phyloP scores from a whole-genome alignment of 805 yeast species.

The Metschnikowia aberdeeniae region DNA sequence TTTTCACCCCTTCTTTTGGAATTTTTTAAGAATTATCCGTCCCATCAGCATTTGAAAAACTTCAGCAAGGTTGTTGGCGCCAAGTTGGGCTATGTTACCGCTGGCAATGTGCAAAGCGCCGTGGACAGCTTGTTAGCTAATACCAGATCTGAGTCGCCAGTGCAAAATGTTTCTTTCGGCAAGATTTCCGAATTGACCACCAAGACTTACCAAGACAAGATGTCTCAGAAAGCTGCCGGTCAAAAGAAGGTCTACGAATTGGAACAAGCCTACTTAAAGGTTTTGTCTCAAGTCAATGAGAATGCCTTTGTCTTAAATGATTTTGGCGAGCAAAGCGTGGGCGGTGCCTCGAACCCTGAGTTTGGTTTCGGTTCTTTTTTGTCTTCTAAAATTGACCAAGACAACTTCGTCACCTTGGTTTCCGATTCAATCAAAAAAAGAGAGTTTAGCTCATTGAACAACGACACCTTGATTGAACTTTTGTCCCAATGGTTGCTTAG shows the following conservation, averaged over 20 bases:
- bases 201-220: constrained; percentile 23
- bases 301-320: constrained; percentile 62
- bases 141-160: constrained; percentile 48
- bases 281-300: constrained; percentile 62
- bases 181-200: constrained; percentile 28
- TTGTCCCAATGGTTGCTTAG: constrained; percentile 70
- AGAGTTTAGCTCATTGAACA: constrained; percentile 40
- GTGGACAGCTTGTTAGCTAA: constrained; percentile 50
- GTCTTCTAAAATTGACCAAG: constrained; percentile 49
- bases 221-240: constrained; percentile 29
- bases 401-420: constrained; percentile 42
- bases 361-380: constrained; percentile 80
- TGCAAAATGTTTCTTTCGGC: constrained; percentile 64
- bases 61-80: constrained; percentile 51
- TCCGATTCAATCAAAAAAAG: constrained; percentile 44
- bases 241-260: constrained; percentile 46
- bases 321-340: constrained; percentile 42
- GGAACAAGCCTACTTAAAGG: constrained; percentile 74
- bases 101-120: constrained; percentile 38
- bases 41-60: constrained; percentile 41
- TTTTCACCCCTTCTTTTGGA: constrained; percentile 76
- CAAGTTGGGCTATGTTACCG: constrained; percentile 48
- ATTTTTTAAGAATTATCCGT: constrained; percentile 57
- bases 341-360: constrained; percentile 62
- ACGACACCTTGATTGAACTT: constrained; percentile 47